Conservation (phyloP, 768 basidiomycete genomes). For the Russula vinacea region DNA sequence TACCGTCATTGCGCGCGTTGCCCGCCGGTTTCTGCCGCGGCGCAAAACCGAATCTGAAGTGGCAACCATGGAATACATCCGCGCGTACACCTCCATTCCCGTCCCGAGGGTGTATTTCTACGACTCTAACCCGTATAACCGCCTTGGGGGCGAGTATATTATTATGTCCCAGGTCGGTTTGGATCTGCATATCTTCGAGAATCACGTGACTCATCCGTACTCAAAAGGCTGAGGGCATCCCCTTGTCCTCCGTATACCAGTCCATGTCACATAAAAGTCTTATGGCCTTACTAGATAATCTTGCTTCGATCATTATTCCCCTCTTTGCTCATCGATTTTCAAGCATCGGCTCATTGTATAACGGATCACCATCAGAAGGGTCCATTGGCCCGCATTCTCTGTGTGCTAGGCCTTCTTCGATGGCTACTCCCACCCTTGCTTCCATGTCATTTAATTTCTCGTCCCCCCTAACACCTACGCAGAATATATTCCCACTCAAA, state of each 20-base stretch:
- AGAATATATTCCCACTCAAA: neutral
- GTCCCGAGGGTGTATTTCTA: conserved; percentile 74
- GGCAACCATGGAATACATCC: conserved; percentile 78
- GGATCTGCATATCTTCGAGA: neutral
- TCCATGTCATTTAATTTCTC: conserved; percentile 12
- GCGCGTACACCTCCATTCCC: conserved; percentile 64
- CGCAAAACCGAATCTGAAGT: conserved; percentile 87
- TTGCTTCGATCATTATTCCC: conserved; percentile 65
- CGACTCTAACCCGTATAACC: conserved; percentile 81
- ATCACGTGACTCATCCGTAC: conserved; percentile 8
- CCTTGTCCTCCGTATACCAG: conserved; percentile 68
- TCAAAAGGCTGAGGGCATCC: conserved; percentile 66
- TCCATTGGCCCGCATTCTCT: conserved; percentile 7
- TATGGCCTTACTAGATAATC: conserved; percentile 60
- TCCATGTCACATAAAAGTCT: conserved; percentile 64
- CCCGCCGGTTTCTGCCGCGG: conserved; percentile 80
- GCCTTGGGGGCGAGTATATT: conserved; percentile 81
- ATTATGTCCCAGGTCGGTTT: conserved; percentile 76
- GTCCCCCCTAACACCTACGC: conserved; percentile 17
- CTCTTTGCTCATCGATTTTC: conserved; percentile 76
- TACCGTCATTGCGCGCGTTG: conserved; percentile 73
- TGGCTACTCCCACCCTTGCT: conserved; percentile 35
- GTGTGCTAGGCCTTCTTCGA: conserved; percentile 29
- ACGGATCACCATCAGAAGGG: conserved; percentile 36
- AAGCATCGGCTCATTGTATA: conserved; percentile 71